Evolutionary conservation across 2,329 filamentous ascomycete species (phyloP).

Genomic region (Calonectria leucothoes): DNA sequence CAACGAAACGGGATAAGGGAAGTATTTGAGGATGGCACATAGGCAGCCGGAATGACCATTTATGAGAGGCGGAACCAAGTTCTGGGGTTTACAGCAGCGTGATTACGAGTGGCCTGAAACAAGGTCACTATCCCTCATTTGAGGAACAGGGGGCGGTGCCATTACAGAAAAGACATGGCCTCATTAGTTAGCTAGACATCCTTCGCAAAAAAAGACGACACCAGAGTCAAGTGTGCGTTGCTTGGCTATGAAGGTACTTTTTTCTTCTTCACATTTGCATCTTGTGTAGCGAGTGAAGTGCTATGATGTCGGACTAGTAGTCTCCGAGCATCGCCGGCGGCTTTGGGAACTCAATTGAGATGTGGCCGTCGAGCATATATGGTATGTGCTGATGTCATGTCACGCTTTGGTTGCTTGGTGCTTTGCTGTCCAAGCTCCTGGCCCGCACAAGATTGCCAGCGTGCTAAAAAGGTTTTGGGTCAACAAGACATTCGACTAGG

Average conservation of each 20-base stretch:
- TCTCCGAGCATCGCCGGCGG: no score
- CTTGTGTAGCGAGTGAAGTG: neutral
- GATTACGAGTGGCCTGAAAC: conserved; percentile 47
- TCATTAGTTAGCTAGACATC: conserved; percentile 52
- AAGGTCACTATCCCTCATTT: conserved; percentile 45
- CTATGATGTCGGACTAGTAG: no score
- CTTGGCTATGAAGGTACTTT: conserved; percentile 39
- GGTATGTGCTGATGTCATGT: neutral
- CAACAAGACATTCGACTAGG: neutral
- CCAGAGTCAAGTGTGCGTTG: conserved; percentile 43
- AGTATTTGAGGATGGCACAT: conserved; percentile 45
- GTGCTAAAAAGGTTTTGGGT: neutral
- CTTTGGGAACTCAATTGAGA: neutral
- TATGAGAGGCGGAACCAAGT: conserved; percentile 50
- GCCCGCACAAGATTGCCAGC: neutral
- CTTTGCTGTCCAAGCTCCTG: neutral
- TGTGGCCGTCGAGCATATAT: neutral
- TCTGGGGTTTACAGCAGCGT: conserved; percentile 51
- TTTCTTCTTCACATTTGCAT: conserved; percentile 16
- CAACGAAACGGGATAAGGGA: conserved; percentile 35
- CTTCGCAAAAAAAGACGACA: conserved; percentile 41
- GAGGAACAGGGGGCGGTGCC: conserved; percentile 46
- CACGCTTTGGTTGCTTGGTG: neutral
- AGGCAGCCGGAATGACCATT: conserved; percentile 51
- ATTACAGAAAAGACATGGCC: conserved; percentile 45